Evolutionary conservation across 768 basidiomycete genomes (phyloP), one percentile per base, ranked within the genome.

Genomic region (Xanthoconium stramineum): DNA sequence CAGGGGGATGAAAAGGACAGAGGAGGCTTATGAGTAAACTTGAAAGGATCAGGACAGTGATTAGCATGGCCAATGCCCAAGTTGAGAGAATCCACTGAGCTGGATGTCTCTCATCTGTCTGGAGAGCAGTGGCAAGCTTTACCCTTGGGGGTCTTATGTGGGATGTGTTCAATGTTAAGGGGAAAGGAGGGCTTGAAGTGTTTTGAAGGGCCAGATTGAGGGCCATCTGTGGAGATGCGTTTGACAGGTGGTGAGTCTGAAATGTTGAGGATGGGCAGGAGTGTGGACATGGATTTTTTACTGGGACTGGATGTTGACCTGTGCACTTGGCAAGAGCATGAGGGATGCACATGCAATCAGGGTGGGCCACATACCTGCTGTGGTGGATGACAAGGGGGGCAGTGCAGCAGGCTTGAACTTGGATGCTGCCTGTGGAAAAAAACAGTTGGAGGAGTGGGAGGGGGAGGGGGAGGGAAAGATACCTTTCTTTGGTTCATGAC

Each of bases 371-470:
- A 59, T 64, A 70, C 52, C 68, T 53, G 33, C 68, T 69, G 50
- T 65, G 66, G 56, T 70, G 70, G 64, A 69, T 66, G 15, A 70
- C 69, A 0, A 70, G 61, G 1, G 69, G 71, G 30, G 67, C 57
- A 0, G 81, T 80, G 1, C 78, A 75, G 59, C 24, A 24, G 80
- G 80, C 61, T 79, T 81, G 61, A 81, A 81, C 67, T 78, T 80
- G 44, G 74, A 75, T 7, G 64, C n/a, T 0, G 47, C 44, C 69
- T 64, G 19, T 30, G n/a, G n/a, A n/a, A n/a, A n/a, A n/a, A n/a
- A n/a, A n/a, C n/a, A n/a, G n/a, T n/a, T n/a, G n/a, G n/a, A n/a
- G n/a, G n/a, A n/a, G n/a, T n/a, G n/a, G n/a, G n/a, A n/a, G n/a
- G n/a, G n/a, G n/a, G n/a, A n/a, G n/a, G n/a, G n/a, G n/a, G n/a